Evolutionary conservation across 139 green algal species (phyloP), one percentile per base, ranked within the genome.

Genomic region (Micractinium conductrix): DNA sequence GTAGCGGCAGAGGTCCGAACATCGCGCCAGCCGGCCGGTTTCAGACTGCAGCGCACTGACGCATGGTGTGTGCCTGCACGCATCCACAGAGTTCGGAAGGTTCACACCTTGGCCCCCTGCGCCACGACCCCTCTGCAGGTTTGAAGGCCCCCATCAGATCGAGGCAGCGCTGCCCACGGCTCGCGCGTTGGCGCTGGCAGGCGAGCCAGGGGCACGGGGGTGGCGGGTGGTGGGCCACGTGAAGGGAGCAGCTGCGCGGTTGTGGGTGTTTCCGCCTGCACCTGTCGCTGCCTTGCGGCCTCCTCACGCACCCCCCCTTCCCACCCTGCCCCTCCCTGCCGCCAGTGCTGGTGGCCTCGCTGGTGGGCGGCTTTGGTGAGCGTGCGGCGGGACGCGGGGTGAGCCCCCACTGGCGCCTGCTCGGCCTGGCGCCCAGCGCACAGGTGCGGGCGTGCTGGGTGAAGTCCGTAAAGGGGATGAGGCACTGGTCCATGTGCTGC

Each of bases 121-220:
- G 43, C 48, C 10, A 24, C 48, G 48, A 16, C 48, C 48, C 48
- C 48, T 16, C 35, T 65, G 79, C 79, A 84, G 79, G 79, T 84
- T 40, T 38, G 79, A 84, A 35, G 79, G 79, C 0, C 17, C 38
- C 6, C 28, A 28, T 24, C 79, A 69, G 45, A 43, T 84, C 16
- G 79, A 84, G 65, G 1, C 33, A 3, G 37, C 79, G 1, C 10
- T 78, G 1, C 48, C 58, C 1, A 28, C 10, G 6, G 42, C 45
- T 5, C 76, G 40, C 26, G 24, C 76, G 0, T 22, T 38, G 21
- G 76, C 76, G 0, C 22, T 45, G 40, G 58, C 24, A 72, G 76
- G 76, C 72, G 30, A 16, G 26, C 45, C 4, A 45, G n/a, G 2
- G 4, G 44, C 48, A 58, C 16, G 16, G 16, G 16, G 48, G 48